These are phyloP conservation scores for Sabuloglossum arenarium DNA, from an alignment of 495 filamentous ascomycete genomes.

Conservation along the genomic window DNA sequence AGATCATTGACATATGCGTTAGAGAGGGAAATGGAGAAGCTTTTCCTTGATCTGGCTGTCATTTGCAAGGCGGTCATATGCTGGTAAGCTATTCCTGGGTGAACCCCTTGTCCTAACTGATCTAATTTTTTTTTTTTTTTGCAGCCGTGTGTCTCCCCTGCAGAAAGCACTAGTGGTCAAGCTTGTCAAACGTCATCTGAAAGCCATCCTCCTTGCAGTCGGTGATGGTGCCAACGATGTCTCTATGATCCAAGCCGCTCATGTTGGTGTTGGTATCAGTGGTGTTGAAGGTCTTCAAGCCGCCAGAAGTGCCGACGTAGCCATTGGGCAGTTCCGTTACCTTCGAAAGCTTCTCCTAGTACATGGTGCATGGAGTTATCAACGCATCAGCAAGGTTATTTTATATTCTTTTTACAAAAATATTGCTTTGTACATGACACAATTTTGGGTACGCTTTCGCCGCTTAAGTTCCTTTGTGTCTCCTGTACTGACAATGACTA, in stretches of 20 bases:
- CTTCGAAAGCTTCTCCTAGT: conserved; percentile 88
- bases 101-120: background rate
- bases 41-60: conserved; percentile 82
- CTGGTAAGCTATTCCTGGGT: conserved; percentile 31
- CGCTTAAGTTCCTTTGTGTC: background rate
- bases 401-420: conserved; percentile 99
- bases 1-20: conserved; percentile 86
- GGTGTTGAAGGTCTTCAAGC: conserved; percentile 98
- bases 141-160: conserved; percentile 82
- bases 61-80: conserved; percentile 97
- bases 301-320: conserved; percentile 84
- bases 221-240: conserved; percentile 98
- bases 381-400: conserved; percentile 89
- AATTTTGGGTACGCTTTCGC: conserved; percentile 65
- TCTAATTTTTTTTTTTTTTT: background rate
- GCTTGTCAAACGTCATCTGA: conserved; percentile 88
- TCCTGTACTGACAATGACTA: background rate
- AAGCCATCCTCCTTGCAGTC: conserved; percentile 82
- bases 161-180: conserved; percentile 98
- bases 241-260: conserved; percentile 98
- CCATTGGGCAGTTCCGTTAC: conserved; percentile 92
- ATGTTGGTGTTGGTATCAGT: conserved; percentile 95
- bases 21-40: conserved; percentile 82
- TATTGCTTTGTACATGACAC: conserved; percentile 94
- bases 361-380: conserved; percentile 94